Percentiles rank a stretch among this genome's conserved stretches.
phyloP scores from a whole-genome alignment of 768 basidiomycete species.

The Podaxis sp. region DNA sequence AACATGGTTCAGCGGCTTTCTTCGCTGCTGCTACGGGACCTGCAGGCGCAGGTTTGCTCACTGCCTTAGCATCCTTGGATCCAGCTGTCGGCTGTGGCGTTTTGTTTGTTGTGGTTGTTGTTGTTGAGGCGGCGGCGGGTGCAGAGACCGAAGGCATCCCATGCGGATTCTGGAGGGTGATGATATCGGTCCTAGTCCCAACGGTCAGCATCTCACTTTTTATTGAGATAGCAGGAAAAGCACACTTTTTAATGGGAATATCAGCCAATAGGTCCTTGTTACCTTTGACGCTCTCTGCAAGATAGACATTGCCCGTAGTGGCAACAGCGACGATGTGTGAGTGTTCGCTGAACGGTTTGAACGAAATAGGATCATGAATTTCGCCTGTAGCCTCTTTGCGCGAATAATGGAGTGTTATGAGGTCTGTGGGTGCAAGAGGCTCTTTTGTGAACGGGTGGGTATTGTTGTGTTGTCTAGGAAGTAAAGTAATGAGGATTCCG shows the following conservation, averaged over 20 bases:
- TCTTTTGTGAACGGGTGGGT: conserved; percentile 77
- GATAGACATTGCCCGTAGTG: conserved; percentile 90
- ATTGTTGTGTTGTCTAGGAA: conserved; percentile 74
- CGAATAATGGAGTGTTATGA: conserved; percentile 79
- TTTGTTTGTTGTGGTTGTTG: conserved; percentile 20
- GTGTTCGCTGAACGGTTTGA: conserved; percentile 96
- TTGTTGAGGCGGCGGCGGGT: conserved; percentile 24
- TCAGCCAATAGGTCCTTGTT: conserved; percentile 87
- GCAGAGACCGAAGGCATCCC: conserved; percentile 63
- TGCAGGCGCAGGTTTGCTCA: conserved; percentile 32
- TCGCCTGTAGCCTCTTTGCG: conserved; percentile 82
- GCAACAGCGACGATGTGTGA: conserved; percentile 92
- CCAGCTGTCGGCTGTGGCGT: conserved; percentile 28
- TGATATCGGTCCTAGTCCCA: conserved; percentile 71
- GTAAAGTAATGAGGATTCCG: conserved; percentile 12
- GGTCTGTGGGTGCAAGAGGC: conserved; percentile 65
- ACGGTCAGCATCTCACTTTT: conserved; percentile 8
- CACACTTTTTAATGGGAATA: conserved; percentile 79
- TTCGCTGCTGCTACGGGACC: conserved; percentile 41
- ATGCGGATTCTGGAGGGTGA: conserved; percentile 93
- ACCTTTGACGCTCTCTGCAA: conserved; percentile 87
- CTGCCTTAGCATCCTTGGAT: conserved; percentile 18
- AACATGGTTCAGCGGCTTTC: conserved; percentile 70
- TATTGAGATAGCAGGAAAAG: conserved; percentile 11
- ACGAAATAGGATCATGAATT: conserved; percentile 94